These are phyloP conservation scores for Cronartium quercuum DNA, from an alignment of 1,284 basidiomycete genomes.

Conservation along the genomic window DNA sequence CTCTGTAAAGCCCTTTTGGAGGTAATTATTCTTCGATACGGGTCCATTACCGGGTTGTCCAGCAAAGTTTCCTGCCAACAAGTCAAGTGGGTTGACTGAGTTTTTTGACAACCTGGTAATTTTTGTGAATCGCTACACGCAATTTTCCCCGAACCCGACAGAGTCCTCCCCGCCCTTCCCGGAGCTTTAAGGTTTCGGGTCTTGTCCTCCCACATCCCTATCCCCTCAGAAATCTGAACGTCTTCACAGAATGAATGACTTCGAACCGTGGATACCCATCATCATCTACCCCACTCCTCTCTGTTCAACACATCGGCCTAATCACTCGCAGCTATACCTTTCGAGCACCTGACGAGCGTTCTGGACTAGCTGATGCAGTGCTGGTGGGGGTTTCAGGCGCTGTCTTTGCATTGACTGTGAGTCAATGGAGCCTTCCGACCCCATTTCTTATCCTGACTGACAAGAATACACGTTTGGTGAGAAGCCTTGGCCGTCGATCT, in stretches of 20 bases:
- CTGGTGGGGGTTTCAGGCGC: not conserved
- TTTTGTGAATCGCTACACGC: too few relatives aligned
- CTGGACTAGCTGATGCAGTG: not conserved
- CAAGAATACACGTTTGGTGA: not conserved
- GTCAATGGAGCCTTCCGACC: not conserved
- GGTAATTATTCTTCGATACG: too few relatives aligned
- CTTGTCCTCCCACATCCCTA: too few relatives aligned
- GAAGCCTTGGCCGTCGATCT: conserved; percentile 23
- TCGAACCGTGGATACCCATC: not conserved
- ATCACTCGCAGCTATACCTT: not conserved
- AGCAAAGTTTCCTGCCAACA: too few relatives aligned
- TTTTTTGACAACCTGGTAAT: too few relatives aligned
- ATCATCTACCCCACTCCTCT: not conserved
- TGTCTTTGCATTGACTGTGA: not conserved
- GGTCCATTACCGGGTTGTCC: too few relatives aligned
- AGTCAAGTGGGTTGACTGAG: too few relatives aligned
- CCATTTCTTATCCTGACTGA: not conserved
- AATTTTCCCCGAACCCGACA: too few relatives aligned
- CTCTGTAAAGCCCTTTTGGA: too few relatives aligned
- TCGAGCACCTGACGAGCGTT: not conserved
- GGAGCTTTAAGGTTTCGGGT: too few relatives aligned
- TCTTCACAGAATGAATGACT: not conserved
- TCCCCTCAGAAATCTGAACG: too few relatives aligned
- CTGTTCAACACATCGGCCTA: not conserved
- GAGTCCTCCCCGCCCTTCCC: too few relatives aligned